A percentile compares a stretch with the other conserved stretches of the same genome.
Evolutionary conservation across 176 grass and related monocot species (phyloP).

Genomic region (Oryza longistaminata): DNA sequence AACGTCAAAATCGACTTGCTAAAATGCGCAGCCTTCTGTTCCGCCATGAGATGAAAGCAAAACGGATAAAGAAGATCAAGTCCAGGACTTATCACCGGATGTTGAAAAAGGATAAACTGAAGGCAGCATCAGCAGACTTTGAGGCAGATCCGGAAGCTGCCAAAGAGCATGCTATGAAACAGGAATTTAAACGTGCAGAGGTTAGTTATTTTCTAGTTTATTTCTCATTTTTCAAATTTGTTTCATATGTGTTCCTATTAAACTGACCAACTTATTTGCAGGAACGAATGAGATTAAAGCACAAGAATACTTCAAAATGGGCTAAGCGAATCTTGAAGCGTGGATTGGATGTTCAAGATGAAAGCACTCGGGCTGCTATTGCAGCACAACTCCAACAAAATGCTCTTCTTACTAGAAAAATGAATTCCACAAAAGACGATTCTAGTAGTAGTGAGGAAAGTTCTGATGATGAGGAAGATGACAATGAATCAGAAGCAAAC

Average conservation of each 20-base stretch:
- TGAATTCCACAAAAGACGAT: conserved; percentile 74
- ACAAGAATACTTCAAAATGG: conserved; percentile 92
- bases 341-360: conserved; percentile 82
- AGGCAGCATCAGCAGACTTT: conserved; percentile 59
- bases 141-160: conserved; percentile 76
- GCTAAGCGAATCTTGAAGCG: conserved; percentile 80
- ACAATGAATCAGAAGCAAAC: conserved; percentile 47
- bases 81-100: conserved; percentile 95
- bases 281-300: conserved; percentile 91
- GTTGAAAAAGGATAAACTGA: conserved; percentile 80
- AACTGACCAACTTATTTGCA: conserved; percentile 31
- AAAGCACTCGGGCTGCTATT: conserved; percentile 83
- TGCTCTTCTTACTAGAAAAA: conserved; percentile 84
- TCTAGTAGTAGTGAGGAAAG: conserved; percentile 75
- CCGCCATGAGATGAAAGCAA: conserved; percentile 87
- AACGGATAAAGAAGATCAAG: conserved; percentile 94
- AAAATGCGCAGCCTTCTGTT: conserved; percentile 99
- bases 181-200: conserved; percentile 89
- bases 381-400: conserved; percentile 77
- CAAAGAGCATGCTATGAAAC: conserved; percentile 75
- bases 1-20: conserved; percentile 75
- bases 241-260: neutral
- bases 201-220: conserved; percentile 31
- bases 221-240: conserved; percentile 22
- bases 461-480: conserved; percentile 63